Conservation (phyloP, 1,284 basidiomycete species). For the Sporisorium sorghi region DNA sequence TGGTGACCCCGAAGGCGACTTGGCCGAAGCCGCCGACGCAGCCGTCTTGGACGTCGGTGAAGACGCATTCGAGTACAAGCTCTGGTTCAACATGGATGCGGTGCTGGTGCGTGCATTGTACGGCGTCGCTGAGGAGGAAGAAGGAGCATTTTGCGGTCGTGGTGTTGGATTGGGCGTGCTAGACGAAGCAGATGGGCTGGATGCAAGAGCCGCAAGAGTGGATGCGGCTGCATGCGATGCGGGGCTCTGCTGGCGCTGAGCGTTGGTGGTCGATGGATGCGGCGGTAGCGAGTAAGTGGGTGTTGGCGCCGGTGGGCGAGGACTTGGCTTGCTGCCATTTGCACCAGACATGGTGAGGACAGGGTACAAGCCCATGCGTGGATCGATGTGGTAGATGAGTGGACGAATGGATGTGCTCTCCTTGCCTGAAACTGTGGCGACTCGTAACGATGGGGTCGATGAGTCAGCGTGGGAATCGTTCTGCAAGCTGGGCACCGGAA, state of each 20-base stretch:
- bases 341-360: slow-evolving; percentile 29
- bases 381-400: background rate
- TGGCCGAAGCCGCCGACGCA: background rate
- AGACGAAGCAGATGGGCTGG: slow-evolving; percentile 27
- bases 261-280: slow-evolving; percentile 38
- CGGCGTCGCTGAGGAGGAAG: slow-evolving; percentile 21
- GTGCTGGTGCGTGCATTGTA: slow-evolving; percentile 24
- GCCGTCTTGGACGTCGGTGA: slow-evolving; percentile 22
- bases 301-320: slow-evolving; percentile 8
- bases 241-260: slow-evolving; percentile 40
- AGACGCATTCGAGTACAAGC: slow-evolving; percentile 38
- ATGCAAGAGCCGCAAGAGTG: slow-evolving; percentile 39
- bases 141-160: slow-evolving; percentile 2
- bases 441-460: too few relatives aligned
- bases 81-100: slow-evolving; percentile 35
- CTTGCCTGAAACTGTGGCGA: too few relatives aligned
- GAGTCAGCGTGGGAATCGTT: too few relatives aligned
- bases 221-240: slow-evolving; percentile 48
- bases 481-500: background rate
- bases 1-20: slow-evolving; percentile 32
- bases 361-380: slow-evolving; percentile 26
- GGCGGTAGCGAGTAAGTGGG: slow-evolving; percentile 34
- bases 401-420: background rate
- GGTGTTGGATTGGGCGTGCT: slow-evolving; percentile 9
- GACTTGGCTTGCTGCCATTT: slow-evolving; percentile 33